Evolutionary conservation across 1,139 yeast species (phyloP).

Genomic region (Kurtzmaniella natalensis): DNA sequence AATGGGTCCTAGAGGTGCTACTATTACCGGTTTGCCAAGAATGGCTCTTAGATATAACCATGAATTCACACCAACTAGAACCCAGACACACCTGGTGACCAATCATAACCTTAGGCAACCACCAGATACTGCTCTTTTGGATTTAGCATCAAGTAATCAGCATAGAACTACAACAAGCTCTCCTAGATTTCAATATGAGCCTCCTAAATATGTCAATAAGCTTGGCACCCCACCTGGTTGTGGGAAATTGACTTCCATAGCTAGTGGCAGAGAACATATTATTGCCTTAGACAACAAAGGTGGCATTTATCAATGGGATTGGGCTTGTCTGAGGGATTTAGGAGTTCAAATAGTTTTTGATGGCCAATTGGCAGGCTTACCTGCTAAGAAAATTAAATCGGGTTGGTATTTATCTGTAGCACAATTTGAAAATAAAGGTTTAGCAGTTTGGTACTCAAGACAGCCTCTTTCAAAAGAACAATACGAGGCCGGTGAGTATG

Average conservation of each 20-base stretch:
- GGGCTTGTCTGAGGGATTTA: constrained; percentile 30
- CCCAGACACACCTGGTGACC: constrained; percentile 1
- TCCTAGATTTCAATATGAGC: neutral
- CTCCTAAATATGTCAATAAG: constrained; percentile 21
- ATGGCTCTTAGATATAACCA: neutral
- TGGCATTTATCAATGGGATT: constrained; percentile 63
- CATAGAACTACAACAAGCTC: neutral
- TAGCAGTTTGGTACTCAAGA: constrained; percentile 58
- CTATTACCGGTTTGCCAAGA: constrained; percentile 1
- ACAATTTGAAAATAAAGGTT: constrained; percentile 46
- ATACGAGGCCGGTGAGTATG: constrained; percentile 15
- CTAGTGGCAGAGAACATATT: constrained; percentile 66
- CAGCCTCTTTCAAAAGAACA: constrained; percentile 23
- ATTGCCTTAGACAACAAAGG: constrained; percentile 55
- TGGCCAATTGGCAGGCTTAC: constrained; percentile 9
- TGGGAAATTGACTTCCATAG: constrained; percentile 41
- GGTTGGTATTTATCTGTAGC: constrained; percentile 70
- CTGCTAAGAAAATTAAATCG: constrained; percentile 48
- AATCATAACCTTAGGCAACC: constrained; percentile 7
- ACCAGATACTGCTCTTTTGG: constrained; percentile 1
- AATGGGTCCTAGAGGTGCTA: neutral
- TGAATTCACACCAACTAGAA: constrained; percentile 1
- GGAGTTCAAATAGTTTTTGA: constrained; percentile 50
- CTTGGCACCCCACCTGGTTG: constrained; percentile 21
- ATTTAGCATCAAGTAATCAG: neutral